Base-by-base conservation (phyloP, 2,329 filamentous ascomycete genomes). In the Macrophomina phaseolina region DNA sequence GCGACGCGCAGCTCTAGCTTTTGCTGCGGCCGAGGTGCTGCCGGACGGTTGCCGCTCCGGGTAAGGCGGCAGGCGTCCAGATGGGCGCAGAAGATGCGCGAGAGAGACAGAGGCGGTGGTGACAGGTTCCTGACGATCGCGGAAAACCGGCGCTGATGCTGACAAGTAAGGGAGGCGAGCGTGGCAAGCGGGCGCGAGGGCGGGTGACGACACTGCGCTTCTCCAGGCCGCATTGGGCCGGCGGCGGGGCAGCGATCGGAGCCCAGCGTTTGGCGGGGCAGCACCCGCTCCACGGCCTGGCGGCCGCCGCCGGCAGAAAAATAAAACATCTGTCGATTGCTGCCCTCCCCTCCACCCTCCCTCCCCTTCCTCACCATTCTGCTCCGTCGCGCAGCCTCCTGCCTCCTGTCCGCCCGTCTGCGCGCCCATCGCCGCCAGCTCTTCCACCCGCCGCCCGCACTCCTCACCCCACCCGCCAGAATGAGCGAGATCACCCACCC, bases 401-500 rank as follows among this genome's bases (percentile, higher is more conserved):
- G 34, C 42, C 63, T 36, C 30, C 32, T 66, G 53, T 18, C 34
- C 18, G 5, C 14, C 6, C 12, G 12, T 53, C 48, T 52, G 8
- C 40, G 34, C 52, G 34, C 30, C 40, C 34, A 14, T 38, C 38
- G 42, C 52, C 63, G 38, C 34, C 23, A 30, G 7, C 46, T 38
- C 8, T 53, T 60, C 23, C 64, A 48, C 30, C 45, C 30, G 52
- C 23, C 28, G 16, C 40, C 16, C 56, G 23, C 30, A 40, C 40
- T 58, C 58, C 30, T 12, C 58, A 58, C 42, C 63, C 36, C 56
- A n/a, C 23, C 52, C 58, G 18, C 53, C 79, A 87, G 76, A 75
- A 92, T 92, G 90, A 82, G 84, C 80, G 86, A 91, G 77, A 87
- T 91, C 81, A 86, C 85, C 72, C 90, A 92, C 85, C 87, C 89